A percentile compares a stretch with the other conserved stretches of the same genome.
Conservation (phyloP, 768 basidiomycete genomes). For the Albatrellus ellisii region DNA sequence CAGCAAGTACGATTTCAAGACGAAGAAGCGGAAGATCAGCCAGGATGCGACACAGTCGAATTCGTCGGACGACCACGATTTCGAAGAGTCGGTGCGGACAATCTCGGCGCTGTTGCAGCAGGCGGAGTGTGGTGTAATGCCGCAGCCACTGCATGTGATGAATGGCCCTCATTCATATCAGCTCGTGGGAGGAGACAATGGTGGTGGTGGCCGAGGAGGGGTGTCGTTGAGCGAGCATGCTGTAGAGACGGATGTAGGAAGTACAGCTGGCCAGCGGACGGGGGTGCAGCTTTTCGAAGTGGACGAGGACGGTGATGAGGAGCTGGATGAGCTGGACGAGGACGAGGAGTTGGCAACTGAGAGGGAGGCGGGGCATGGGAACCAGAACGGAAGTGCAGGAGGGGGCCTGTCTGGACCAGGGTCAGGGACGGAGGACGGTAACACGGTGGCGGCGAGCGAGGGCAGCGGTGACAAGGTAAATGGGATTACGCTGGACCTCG, state of each 20-base stretch:
- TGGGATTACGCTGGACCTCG: background rate
- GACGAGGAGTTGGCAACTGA: conserved; percentile 11
- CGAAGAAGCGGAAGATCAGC: conserved; percentile 41
- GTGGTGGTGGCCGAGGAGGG: conserved; percentile 1
- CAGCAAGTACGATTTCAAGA: conserved; percentile 71
- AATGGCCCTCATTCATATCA: conserved; percentile 6
- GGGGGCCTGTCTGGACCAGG: too few relatives aligned
- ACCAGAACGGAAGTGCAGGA: too few relatives aligned
- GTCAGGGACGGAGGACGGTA: conserved; percentile 6
- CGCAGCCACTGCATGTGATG: conserved; percentile 1
- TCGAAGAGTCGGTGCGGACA: conserved; percentile 64
- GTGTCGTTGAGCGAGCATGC: conserved; percentile 13
- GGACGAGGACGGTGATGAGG: conserved; percentile 35
- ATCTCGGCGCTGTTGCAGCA: conserved; percentile 56
- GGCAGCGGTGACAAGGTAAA: conserved; percentile 7
- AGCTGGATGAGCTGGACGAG: conserved; percentile 25
- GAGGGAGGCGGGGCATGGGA: conserved; percentile 13
- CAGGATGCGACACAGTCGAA: conserved; percentile 25
- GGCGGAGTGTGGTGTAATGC: conserved; percentile 20
- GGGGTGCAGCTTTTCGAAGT: conserved; percentile 48
- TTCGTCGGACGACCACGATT: conserved; percentile 35
- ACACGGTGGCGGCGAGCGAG: conserved; percentile 16
- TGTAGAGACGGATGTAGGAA: conserved; percentile 58
- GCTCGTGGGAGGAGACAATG: conserved; percentile 1
- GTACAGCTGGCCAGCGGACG: conserved; percentile 74